These are phyloP conservation scores for Lolium multiflorum DNA, from an alignment of 176 grass and related monocot species.

Conservation along the genomic window DNA sequence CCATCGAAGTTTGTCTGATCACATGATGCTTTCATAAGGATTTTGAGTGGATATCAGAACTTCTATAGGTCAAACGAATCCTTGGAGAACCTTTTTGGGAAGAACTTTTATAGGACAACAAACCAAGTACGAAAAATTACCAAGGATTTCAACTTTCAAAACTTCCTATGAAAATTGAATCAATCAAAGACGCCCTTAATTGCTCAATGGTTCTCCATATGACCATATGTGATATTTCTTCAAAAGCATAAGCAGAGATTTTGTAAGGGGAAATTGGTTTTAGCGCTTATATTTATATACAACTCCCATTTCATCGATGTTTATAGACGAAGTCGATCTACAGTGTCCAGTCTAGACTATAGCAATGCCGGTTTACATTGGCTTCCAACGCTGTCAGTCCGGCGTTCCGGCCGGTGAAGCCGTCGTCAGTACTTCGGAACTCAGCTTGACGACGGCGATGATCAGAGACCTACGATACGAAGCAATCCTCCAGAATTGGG, in stretches of 20 bases:
- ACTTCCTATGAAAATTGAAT: neutral
- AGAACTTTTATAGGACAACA: no score
- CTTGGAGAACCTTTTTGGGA: no score
- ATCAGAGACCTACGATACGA: neutral
- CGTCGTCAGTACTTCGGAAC: neutral
- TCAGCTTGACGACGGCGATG: neutral
- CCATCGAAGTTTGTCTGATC: no score
- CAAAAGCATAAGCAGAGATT: neutral
- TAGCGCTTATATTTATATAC: neutral
- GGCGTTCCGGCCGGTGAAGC: neutral
- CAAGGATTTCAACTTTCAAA: neutral
- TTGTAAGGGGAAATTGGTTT: neutral
- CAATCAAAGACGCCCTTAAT: neutral
- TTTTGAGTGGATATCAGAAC: no score
- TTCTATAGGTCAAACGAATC: no score
- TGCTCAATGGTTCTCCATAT: neutral
- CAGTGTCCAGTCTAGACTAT: neutral
- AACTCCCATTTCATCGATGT: neutral
- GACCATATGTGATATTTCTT: neutral
- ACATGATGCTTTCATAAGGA: no score
- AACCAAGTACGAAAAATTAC: no score
- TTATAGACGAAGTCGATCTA: neutral
- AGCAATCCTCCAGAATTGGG: neutral
- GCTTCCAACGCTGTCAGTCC: neutral
- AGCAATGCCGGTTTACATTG: slow-evolving; percentile 1